A percentile compares a stretch with the other conserved stretches of the same genome.
phyloP scores from a whole-genome alignment of 768 basidiomycete genomes.

The Scleroderma citrinum region DNA sequence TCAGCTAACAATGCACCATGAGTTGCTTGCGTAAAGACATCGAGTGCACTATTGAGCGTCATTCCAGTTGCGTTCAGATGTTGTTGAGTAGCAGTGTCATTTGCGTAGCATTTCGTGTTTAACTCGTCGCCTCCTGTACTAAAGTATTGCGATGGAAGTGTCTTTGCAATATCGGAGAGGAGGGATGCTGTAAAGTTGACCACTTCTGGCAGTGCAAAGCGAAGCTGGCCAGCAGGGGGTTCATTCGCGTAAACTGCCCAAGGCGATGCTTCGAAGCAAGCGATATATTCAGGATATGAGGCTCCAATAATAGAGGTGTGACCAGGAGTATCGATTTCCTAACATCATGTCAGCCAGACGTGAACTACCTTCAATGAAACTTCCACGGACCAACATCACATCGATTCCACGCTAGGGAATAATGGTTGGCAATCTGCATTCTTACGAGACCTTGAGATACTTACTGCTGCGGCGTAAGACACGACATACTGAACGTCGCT shows the following conservation, averaged over 20 bases:
- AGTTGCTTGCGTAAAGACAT: constrained; percentile 52
- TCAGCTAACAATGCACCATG: constrained; percentile 48
- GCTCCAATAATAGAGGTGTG: constrained; percentile 64
- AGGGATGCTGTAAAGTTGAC: constrained; percentile 53
- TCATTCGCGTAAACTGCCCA: constrained; percentile 65
- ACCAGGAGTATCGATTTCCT: constrained; percentile 84
- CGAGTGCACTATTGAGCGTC: constrained; percentile 60
- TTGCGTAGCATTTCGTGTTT: constrained; percentile 57
- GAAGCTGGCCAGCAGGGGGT: constrained; percentile 80
- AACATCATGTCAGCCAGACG: neutral
- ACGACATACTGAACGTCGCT: constrained; percentile 55
- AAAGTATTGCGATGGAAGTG: constrained; percentile 59
- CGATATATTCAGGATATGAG: constrained; percentile 69
- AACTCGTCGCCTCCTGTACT: constrained; percentile 82
- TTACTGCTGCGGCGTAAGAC: constrained; percentile 62
- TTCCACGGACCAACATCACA: constrained; percentile 42
- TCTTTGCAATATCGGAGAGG: constrained; percentile 45
- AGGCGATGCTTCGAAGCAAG: constrained; percentile 52
- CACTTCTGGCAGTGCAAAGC: constrained; percentile 57
- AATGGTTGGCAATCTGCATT: too few species aligned
- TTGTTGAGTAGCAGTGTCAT: constrained; percentile 55
- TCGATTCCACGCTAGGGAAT: constrained; percentile 62
- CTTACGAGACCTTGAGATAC: constrained; percentile 20
- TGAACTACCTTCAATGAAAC: too few species aligned
- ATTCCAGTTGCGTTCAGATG: constrained; percentile 44